Conservation (phyloP, 1,284 basidiomycete species). For the Melampsora larici-populina region DNA sequence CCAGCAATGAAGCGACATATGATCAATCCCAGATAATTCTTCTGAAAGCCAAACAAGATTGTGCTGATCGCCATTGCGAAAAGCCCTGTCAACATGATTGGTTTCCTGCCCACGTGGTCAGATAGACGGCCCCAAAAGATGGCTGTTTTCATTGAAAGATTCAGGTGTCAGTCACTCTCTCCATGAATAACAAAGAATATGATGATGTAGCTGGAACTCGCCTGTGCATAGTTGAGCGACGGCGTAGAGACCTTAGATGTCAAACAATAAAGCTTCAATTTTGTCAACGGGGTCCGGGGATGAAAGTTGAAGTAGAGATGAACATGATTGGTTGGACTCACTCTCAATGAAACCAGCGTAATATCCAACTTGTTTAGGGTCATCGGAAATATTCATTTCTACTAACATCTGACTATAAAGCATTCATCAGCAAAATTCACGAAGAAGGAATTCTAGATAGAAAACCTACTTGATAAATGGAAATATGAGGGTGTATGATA, state of each 20-base stretch:
- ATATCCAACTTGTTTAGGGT: conserved; percentile 31
- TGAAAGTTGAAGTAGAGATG: too few species aligned
- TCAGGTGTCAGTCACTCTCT: too few species aligned
- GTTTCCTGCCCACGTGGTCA: too few species aligned
- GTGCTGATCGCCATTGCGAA: conserved; percentile 42
- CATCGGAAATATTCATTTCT: conserved; percentile 33
- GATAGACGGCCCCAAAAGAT: conserved; percentile 46
- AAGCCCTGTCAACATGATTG: conserved; percentile 45
- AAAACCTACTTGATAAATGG: conserved; percentile 41
- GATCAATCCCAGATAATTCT: conserved; percentile 29
- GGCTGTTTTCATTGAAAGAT: conserved; percentile 27
- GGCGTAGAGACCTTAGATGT: conserved; percentile 27
- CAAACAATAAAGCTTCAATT: background rate
- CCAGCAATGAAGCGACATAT: conserved; percentile 37
- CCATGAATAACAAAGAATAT: too few species aligned
- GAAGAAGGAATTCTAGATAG: background rate
- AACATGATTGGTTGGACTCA: background rate
- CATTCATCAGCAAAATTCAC: too few species aligned
- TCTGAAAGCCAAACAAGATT: conserved; percentile 31
- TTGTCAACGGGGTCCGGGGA: background rate
- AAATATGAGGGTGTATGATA: conserved; percentile 43
- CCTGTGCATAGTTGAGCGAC: conserved; percentile 39
- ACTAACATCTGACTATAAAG: conserved; percentile 34
- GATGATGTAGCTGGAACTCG: background rate
- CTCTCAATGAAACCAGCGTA: conserved; percentile 44